Evolutionary conservation across 495 filamentous ascomycete genomes (phyloP).

Genomic region (Aspergillus funiculosus): DNA sequence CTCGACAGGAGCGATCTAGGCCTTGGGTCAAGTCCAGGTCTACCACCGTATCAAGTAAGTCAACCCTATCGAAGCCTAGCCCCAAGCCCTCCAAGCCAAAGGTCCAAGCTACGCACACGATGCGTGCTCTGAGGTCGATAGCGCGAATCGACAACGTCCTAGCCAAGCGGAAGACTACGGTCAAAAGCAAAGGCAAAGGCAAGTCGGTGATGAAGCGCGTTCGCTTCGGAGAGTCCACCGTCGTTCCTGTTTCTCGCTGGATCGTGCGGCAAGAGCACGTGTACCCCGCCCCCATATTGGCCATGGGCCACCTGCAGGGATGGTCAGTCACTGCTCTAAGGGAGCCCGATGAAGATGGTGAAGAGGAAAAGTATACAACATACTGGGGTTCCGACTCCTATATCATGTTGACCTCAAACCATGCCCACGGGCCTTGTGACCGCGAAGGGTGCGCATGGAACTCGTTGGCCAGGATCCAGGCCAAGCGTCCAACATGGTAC

Average conservation of each 20-base stretch:
- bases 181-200: neutral
- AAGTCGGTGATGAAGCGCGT: constrained; percentile 18
- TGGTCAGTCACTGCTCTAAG: constrained; percentile 20
- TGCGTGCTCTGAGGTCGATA: constrained; percentile 6
- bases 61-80: constrained; percentile 4
- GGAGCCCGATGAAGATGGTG: constrained; percentile 22
- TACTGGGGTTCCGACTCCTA: constrained; percentile 21
- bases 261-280: constrained; percentile 19
- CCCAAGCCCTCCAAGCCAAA: constrained; percentile 3
- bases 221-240: constrained; percentile 21
- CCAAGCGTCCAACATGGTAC: constrained; percentile 9
- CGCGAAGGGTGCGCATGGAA: constrained; percentile 17
- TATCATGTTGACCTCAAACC: constrained; percentile 10
- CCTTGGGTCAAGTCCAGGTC: constrained; percentile 14
- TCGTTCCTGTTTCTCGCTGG: constrained; percentile 18
- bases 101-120: constrained; percentile 4
- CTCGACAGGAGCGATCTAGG: constrained; percentile 18
- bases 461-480: constrained; percentile 11
- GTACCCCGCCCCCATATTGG: constrained; percentile 15
- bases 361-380: constrained; percentile 21
- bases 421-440: constrained; percentile 7
- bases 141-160: constrained; percentile 7
- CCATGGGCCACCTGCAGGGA: constrained; percentile 20
- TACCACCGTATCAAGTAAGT: constrained; percentile 1
- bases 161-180: constrained; percentile 7